Evolutionary conservation across 176 grass and related monocot genomes (phyloP).

Genomic region (Pontederia paniculata): DNA sequence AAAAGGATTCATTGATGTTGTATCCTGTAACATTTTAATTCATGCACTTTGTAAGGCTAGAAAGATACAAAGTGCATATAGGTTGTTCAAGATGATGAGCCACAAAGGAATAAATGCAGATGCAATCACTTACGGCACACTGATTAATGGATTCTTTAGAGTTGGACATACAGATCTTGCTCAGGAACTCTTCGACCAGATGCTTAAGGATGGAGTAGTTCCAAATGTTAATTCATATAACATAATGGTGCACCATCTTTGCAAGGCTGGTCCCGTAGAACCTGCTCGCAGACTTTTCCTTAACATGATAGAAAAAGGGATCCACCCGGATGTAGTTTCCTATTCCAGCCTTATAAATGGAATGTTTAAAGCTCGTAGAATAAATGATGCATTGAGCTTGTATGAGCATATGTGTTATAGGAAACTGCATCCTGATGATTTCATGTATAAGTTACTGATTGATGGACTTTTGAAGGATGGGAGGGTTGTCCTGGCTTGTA

Average conservation of each 20-base stretch:
- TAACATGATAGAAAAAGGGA: conserved; percentile 40
- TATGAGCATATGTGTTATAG: conserved; percentile 44
- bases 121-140: conserved; percentile 55
- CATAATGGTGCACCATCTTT: conserved; percentile 57
- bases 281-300: conserved; percentile 38
- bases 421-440: conserved; percentile 41
- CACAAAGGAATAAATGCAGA: conserved; percentile 58
- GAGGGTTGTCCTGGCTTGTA: conserved; percentile 40
- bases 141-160: conserved; percentile 55
- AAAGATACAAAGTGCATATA: conserved; percentile 41
- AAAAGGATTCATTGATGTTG: conserved; percentile 49
- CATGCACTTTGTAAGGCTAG: conserved; percentile 60
- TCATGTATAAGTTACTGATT: conserved; percentile 62
- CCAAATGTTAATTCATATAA: conserved; percentile 55
- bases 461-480: conserved; percentile 49
- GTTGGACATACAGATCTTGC: conserved; percentile 36
- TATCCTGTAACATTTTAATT: conserved; percentile 72
- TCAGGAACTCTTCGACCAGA: conserved; percentile 58
- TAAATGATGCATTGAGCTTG: conserved; percentile 45
- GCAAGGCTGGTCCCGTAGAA: conserved; percentile 38
- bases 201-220: conserved; percentile 36
- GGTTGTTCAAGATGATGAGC: conserved; percentile 58
- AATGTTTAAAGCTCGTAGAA: conserved; percentile 25
- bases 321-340: conserved; percentile 44
- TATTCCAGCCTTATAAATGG: conserved; percentile 49